These are phyloP conservation scores for Elongisporangium undulatum DNA, from an alignment of 352 stramenopile genomes.

Conservation along the genomic window DNA sequence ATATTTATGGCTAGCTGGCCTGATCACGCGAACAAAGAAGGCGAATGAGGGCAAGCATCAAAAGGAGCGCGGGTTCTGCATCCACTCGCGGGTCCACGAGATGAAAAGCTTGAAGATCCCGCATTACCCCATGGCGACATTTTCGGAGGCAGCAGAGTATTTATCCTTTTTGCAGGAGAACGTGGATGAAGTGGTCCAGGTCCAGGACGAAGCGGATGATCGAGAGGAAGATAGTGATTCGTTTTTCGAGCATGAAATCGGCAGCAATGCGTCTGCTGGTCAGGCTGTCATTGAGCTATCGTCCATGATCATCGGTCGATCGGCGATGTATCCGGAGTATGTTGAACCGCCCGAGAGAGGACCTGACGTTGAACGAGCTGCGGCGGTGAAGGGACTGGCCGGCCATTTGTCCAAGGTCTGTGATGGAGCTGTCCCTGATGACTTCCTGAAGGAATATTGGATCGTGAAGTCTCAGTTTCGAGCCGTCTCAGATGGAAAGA, in stretches of 20 bases:
- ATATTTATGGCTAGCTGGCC: slow-evolving; percentile 73
- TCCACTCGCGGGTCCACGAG: slow-evolving; percentile 66
- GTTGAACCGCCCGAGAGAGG: slow-evolving; percentile 9
- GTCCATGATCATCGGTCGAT: slow-evolving; percentile 42
- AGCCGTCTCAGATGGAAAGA: slow-evolving; percentile 13
- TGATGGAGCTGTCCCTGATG: slow-evolving; percentile 41
- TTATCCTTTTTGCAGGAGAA: slow-evolving; percentile 71
- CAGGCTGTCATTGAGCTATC: slow-evolving; percentile 53
- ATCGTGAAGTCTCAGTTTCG: slow-evolving; percentile 48
- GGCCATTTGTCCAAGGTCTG: slow-evolving; percentile 56
- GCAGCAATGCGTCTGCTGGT: slow-evolving; percentile 37
- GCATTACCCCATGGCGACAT: slow-evolving; percentile 62
- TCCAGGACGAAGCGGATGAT: slow-evolving; percentile 13
- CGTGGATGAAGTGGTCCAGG: slow-evolving; percentile 41
- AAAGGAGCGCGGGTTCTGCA: slow-evolving; percentile 65
- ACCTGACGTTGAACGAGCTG: slow-evolving; percentile 21
- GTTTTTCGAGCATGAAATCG: slow-evolving; percentile 62
- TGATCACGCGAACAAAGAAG: slow-evolving; percentile 58
- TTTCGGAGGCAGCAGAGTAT: slow-evolving; percentile 70
- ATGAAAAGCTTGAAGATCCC: slow-evolving; percentile 69
- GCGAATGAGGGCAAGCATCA: slow-evolving; percentile 40
- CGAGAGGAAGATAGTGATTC: slow-evolving; percentile 21
- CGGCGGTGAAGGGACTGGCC: slow-evolving; percentile 61
- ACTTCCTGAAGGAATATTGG: slow-evolving; percentile 78
- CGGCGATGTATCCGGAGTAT: slow-evolving; percentile 36